Evolutionary conservation across 768 basidiomycete genomes (phyloP).

Genomic region (Dioszegia hungarica): DNA sequence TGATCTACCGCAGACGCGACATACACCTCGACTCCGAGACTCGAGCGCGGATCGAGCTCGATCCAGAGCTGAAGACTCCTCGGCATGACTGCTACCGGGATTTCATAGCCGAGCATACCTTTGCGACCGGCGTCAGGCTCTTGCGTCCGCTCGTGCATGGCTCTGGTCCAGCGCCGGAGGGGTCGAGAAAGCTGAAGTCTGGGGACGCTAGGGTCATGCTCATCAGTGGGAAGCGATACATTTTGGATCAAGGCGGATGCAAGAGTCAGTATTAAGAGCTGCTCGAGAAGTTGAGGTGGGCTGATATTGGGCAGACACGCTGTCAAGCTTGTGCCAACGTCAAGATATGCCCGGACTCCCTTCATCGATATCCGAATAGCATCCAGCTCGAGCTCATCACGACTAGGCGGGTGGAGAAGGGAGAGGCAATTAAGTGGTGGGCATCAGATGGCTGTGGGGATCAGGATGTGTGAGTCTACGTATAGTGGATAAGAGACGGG

Average conservation of each 20-base stretch:
- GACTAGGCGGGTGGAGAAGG: not conserved
- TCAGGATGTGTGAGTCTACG: not conserved
- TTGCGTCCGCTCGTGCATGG: not conserved
- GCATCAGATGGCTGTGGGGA: not conserved
- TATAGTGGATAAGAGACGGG: no score
- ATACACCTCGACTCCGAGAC: not conserved
- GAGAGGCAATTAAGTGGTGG: slow-evolving; percentile 2
- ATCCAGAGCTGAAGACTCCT: not conserved
- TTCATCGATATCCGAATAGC: not conserved
- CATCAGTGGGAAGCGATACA: not conserved
- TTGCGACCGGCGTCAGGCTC: not conserved
- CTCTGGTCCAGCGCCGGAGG: not conserved
- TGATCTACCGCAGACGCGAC: not conserved
- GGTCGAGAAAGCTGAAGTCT: not conserved
- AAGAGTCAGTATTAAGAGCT: not conserved
- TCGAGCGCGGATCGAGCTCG: not conserved
- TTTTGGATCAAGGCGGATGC: not conserved
- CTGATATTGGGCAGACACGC: not conserved
- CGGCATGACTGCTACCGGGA: slow-evolving; percentile 1
- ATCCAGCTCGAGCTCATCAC: slow-evolving; percentile 3
- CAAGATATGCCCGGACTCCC: not conserved
- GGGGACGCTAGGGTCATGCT: not conserved
- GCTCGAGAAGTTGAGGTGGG: not conserved
- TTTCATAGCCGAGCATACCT: not conserved
- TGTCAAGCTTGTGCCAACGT: not conserved